Percentiles rank a stretch among this genome's conserved stretches.
Evolutionary conservation across 2,329 filamentous ascomycete genomes (phyloP).

Genomic region (Aspergillus pseudotamarii): DNA sequence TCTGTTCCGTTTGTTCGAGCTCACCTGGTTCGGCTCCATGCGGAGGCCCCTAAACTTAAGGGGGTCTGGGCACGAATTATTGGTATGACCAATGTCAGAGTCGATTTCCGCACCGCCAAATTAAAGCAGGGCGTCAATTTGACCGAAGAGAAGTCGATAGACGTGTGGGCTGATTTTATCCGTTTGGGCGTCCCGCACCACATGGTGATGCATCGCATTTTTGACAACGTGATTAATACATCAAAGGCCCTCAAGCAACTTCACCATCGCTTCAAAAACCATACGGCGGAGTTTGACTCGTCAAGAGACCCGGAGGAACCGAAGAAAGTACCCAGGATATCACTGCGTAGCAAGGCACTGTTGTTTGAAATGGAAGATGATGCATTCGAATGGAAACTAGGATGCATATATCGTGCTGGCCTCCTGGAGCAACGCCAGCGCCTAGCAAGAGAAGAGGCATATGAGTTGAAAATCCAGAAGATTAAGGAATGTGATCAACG

Average conservation of each 20-base stretch:
- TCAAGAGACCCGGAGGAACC: conserved; percentile 83
- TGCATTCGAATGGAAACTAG: conserved; percentile 95
- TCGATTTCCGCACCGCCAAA: conserved; percentile 78
- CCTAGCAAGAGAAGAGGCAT: conserved; percentile 86
- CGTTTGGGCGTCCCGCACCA: conserved; percentile 88
- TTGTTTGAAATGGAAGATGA: conserved; percentile 94
- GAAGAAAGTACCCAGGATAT: conserved; percentile 83
- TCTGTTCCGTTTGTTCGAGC: conserved; percentile 78
- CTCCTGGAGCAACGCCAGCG: conserved; percentile 88
- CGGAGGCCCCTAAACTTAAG: conserved; percentile 80
- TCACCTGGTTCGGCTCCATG: conserved; percentile 80
- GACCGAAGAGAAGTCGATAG: conserved; percentile 77
- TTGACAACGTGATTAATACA: conserved; percentile 91
- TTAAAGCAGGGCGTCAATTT: conserved; percentile 65
- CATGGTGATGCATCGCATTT: conserved; percentile 82
- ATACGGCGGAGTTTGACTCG: conserved; percentile 83
- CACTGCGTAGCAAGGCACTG: conserved; percentile 77
- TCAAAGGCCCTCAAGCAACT: conserved; percentile 86
- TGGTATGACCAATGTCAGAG: conserved; percentile 76
- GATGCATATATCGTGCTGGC: conserved; percentile 88
- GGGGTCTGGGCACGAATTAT: conserved; percentile 83
- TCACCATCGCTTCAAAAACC: conserved; percentile 88
- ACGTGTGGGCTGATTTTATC: conserved; percentile 82
- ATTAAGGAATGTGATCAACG: conserved; percentile 68
- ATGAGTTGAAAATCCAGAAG: conserved; percentile 82